Conservation (phyloP, 2,329 filamentous ascomycete genomes). For the Colletotrichum sp. region DNA sequence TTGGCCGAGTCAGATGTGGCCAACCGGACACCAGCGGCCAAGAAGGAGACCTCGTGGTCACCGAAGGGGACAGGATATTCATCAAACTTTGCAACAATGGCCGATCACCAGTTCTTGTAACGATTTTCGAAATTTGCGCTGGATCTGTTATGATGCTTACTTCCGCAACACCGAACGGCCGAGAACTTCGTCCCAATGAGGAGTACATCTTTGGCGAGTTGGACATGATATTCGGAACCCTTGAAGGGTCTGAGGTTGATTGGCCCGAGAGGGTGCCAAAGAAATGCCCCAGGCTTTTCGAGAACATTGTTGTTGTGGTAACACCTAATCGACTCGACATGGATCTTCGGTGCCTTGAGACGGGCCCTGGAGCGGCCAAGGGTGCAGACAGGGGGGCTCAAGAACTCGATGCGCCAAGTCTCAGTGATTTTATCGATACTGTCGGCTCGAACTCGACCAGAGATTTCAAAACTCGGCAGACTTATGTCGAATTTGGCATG, state of each 20-base stretch:
- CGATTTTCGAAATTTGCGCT: background rate
- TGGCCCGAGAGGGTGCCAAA: background rate
- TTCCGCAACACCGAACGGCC: fast-evolving
- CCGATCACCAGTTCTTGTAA: fast-evolving
- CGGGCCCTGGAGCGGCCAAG: background rate
- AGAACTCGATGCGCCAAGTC: background rate
- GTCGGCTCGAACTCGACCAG: background rate
- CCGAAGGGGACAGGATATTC: background rate
- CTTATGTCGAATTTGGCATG: background rate
- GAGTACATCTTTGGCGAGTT: background rate
- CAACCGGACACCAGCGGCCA: background rate
- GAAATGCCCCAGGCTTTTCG: fast-evolving
- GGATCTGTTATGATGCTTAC: background rate
- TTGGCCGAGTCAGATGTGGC: background rate
- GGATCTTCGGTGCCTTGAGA: background rate
- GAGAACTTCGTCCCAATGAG: background rate
- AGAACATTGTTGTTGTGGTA: background rate
- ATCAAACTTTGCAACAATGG: background rate
- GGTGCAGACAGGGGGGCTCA: background rate
- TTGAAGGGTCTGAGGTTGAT: background rate
- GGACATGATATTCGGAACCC: background rate
- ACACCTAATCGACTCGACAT: background rate
- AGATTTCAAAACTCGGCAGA: fast-evolving
- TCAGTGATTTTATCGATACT: background rate
- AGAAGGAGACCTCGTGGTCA: background rate